Evolutionary conservation across 805 yeast genomes (phyloP).

Genomic region (Metschnikowia borealis): DNA sequence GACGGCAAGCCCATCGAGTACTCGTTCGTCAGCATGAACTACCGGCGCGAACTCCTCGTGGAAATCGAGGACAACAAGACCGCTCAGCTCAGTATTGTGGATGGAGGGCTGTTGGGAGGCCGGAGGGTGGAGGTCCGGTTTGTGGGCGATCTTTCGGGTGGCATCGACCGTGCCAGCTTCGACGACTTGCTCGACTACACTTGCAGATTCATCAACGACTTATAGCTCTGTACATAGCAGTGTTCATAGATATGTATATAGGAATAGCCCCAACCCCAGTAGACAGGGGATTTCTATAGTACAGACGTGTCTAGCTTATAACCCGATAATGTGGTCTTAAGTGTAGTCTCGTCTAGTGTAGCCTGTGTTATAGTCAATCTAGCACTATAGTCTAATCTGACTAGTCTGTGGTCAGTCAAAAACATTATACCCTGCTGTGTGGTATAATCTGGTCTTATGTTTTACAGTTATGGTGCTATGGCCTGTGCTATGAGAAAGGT

Average conservation of each 20-base stretch:
- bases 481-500: no score
- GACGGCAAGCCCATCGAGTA: conserved; percentile 40
- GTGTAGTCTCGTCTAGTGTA: no score
- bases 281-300: no score
- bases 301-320: no score
- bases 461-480: no score
- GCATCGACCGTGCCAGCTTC: conserved; percentile 21
- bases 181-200: conserved; percentile 24
- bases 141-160: conserved; percentile 13
- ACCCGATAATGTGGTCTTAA: no score
- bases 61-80: conserved; percentile 28
- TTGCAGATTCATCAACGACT: conserved; percentile 14
- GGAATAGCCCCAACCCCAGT: neutral
- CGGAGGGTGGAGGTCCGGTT: conserved; percentile 37
- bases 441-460: no score
- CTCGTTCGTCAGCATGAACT: conserved; percentile 40
- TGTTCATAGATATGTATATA: conserved; percentile 6
- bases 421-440: no score
- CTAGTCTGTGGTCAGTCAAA: no score
- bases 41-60: conserved; percentile 44
- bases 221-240: conserved; percentile 9
- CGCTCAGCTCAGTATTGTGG: conserved; percentile 44
- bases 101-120: conserved; percentile 61
- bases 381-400: no score
- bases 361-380: no score